Conservation (phyloP, 257 asterid genomes). For the Solanum sitiens region DNA sequence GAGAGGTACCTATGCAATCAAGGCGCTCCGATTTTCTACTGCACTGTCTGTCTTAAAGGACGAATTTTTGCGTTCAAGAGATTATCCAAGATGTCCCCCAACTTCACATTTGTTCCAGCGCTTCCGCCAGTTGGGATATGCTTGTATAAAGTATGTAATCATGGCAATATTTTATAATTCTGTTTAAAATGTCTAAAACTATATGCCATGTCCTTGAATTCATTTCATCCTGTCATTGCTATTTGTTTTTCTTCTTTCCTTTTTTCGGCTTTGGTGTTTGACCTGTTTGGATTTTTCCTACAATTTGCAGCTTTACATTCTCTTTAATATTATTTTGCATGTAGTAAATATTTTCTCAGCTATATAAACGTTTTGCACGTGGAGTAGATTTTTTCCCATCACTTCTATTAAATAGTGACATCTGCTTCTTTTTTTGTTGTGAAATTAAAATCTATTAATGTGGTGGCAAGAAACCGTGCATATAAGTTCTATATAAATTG, state of each 20-base stretch:
- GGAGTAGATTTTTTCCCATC: not conserved
- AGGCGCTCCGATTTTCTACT: conserved; percentile 96
- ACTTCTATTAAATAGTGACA: not conserved
- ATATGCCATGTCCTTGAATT: not conserved
- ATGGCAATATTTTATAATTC: not conserved
- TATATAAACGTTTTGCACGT: not conserved
- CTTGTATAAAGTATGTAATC: conserved; percentile 68
- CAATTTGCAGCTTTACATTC: not conserved
- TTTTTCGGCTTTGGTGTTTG: not conserved
- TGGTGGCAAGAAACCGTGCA: not conserved
- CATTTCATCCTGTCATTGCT: not conserved
- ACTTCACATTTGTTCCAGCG: conserved; percentile 96
- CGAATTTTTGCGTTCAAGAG: conserved; percentile 93
- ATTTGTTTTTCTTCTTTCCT: not conserved
- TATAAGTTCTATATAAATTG: not conserved
- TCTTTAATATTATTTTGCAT: not conserved
- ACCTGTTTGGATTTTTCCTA: not conserved
- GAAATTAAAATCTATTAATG: not conserved
- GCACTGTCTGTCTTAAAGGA: conserved; percentile 93
- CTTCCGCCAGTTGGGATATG: conserved; percentile 97
- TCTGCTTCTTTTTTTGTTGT: not conserved
- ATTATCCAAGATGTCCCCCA: conserved; percentile 96
- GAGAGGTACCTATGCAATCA: conserved; percentile 88
- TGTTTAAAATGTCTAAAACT: not conserved
- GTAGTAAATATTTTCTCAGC: not conserved